Percentiles rank a stretch among this genome's conserved stretches.
phyloP scores from a whole-genome alignment of 495 filamentous ascomycete genomes.

The Barbatosphaeria neglecta region DNA sequence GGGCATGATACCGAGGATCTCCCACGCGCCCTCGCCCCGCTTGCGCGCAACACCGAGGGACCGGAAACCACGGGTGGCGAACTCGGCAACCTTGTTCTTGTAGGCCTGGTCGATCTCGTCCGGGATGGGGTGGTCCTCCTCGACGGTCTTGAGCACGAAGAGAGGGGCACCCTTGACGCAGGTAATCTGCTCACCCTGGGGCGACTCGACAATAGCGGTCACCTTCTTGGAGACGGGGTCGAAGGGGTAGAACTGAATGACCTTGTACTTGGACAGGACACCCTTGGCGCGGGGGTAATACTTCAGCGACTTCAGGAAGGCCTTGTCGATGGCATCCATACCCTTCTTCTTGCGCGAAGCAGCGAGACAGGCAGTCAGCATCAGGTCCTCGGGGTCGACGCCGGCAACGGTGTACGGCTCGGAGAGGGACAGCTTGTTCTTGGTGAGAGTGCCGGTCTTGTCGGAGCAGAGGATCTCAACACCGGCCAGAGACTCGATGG shows the following conservation, averaged over 20 bases:
- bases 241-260: conserved; percentile 75
- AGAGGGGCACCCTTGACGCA: conserved; percentile 89
- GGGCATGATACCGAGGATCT: conserved; percentile 90
- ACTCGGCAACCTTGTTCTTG: conserved; percentile 82
- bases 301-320: conserved; percentile 74
- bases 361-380: conserved; percentile 83
- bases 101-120: conserved; percentile 66
- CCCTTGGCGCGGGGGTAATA: conserved; percentile 68
- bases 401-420: conserved; percentile 76
- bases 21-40: conserved; percentile 63
- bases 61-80: conserved; percentile 83
- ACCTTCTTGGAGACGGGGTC: conserved; percentile 95
- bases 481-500: conserved; percentile 88
- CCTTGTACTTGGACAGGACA: conserved; percentile 63
- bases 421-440: conserved; percentile 78
- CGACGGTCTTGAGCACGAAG: conserved; percentile 71
- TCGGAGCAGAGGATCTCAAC: conserved; percentile 96
- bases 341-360: conserved; percentile 90
- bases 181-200: conserved; percentile 65
- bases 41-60: conserved; percentile 86
- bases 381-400: conserved; percentile 70
- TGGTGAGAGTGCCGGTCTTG: conserved; percentile 89
- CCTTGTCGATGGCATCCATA: conserved; percentile 91
- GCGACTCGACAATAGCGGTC: conserved; percentile 68
- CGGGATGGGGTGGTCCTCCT: conserved; percentile 65